These are phyloP conservation scores for Fusarium ambrosium DNA, from an alignment of 2,329 filamentous ascomycete genomes.

Conservation along the genomic window DNA sequence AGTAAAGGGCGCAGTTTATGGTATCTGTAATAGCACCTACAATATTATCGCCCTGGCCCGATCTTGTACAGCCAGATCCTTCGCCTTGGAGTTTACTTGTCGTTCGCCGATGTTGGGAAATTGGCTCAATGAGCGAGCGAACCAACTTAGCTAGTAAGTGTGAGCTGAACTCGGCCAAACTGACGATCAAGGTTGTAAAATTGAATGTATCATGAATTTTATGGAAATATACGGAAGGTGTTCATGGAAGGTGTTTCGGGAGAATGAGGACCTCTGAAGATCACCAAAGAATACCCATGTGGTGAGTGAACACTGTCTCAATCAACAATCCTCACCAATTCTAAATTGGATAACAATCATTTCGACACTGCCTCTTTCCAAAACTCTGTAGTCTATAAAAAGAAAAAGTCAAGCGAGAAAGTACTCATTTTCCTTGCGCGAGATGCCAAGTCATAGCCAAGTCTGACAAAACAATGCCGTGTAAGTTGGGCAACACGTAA, in stretches of 20 bases:
- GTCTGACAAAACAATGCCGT: neutral
- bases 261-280: neutral
- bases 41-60: neutral
- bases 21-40: neutral
- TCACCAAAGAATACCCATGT: neutral
- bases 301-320: neutral
- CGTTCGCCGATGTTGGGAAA: conserved; percentile 73
- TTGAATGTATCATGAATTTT: conserved; percentile 68
- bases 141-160: conserved; percentile 76
- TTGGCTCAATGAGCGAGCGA: conserved; percentile 75
- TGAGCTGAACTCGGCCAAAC: conserved; percentile 72
- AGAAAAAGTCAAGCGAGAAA: neutral
- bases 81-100: conserved; percentile 64
- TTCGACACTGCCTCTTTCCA: neutral
- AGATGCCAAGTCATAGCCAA: neutral
- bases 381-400: neutral
- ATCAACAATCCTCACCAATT: neutral
- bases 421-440: neutral
- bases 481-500: conserved; percentile 2
- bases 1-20: neutral
- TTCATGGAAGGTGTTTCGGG: conserved; percentile 8
- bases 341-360: neutral
- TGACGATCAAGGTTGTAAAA: conserved; percentile 70
- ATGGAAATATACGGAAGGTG: conserved; percentile 72
- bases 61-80: neutral